These are phyloP conservation scores for Durio zibethinus DNA, from an alignment of 345 rosid genomes.

Conservation along the genomic window DNA sequence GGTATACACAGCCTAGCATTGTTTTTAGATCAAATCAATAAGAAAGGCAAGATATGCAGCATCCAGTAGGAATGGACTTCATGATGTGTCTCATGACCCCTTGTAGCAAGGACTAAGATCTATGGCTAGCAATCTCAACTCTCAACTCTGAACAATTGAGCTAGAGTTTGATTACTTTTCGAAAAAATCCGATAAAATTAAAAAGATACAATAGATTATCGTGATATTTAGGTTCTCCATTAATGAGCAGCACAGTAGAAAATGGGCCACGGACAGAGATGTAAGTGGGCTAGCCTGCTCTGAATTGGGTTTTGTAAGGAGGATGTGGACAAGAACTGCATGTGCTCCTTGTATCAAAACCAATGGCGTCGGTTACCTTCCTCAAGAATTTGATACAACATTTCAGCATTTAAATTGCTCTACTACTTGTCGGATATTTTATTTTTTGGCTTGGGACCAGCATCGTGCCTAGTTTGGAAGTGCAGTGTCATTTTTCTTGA, in stretches of 20 bases:
- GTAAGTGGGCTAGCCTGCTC: not conserved
- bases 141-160: not conserved
- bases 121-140: too few relatives aligned
- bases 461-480: too few relatives aligned
- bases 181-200: not conserved
- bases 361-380: not conserved
- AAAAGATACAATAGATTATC: too few relatives aligned
- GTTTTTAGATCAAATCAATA: conserved; percentile 17
- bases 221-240: not conserved
- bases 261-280: conserved; percentile 5
- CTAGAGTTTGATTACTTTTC: not conserved
- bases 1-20: conserved; percentile 46
- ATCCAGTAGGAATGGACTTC: not conserved
- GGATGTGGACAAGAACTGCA: conserved; percentile 6
- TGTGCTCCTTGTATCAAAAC: not conserved
- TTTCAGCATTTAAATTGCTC: not conserved
- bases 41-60: conserved; percentile 2
- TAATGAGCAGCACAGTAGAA: not conserved
- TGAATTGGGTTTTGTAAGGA: not conserved
- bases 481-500: too few relatives aligned
- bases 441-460: not conserved
- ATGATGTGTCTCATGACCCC: not conserved
- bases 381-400: not conserved
- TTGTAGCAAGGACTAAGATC: not conserved
- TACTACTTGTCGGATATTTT: not conserved